Evolutionary conservation across 2,329 filamentous ascomycete species (phyloP).

Genomic region (Dothideomycetes sp.): DNA sequence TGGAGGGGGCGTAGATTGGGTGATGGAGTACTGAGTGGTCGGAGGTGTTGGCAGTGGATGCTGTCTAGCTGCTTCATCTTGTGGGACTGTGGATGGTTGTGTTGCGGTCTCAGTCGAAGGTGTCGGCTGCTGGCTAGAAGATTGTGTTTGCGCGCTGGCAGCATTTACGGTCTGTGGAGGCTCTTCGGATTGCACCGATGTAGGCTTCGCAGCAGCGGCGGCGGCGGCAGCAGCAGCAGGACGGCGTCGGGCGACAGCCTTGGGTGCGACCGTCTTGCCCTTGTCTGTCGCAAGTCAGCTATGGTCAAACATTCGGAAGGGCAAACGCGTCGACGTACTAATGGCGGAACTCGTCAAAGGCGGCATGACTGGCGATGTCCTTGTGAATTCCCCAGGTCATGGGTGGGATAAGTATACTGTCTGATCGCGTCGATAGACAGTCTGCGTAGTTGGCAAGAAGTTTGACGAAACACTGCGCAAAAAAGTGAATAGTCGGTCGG

Average conservation of each 20-base stretch:
- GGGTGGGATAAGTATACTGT: neutral
- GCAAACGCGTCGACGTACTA: slow-evolving; percentile 29
- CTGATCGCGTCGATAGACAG: neutral
- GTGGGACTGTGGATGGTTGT: neutral
- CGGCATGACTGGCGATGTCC: slow-evolving; percentile 28
- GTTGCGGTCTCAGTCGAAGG: neutral
- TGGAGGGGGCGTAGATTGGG: slow-evolving; percentile 4
- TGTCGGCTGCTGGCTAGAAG: neutral
- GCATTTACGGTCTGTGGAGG: neutral
- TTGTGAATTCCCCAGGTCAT: slow-evolving; percentile 1
- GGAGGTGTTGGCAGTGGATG: slow-evolving; percentile 9
- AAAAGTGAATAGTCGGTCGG: no score
- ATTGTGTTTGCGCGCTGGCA: neutral
- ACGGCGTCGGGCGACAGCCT: slow-evolving; percentile 36
- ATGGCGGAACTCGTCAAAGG: slow-evolving; percentile 46
- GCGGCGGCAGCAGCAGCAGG: slow-evolving; percentile 21
- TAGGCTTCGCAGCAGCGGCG: neutral
- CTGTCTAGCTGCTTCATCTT: neutral
- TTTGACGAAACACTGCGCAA: no score
- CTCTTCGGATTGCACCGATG: slow-evolving; percentile 13
- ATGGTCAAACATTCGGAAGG: slow-evolving; percentile 16
- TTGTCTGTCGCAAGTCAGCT: slow-evolving; percentile 25
- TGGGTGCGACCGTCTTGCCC: slow-evolving; percentile 41
- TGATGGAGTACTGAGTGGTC: neutral
- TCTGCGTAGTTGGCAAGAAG: no score